A percentile compares a stretch with the other conserved stretches of the same genome.
Evolutionary conservation across 1,139 yeast species (phyloP).

Genomic region (Yamadazyma diospyri): DNA sequence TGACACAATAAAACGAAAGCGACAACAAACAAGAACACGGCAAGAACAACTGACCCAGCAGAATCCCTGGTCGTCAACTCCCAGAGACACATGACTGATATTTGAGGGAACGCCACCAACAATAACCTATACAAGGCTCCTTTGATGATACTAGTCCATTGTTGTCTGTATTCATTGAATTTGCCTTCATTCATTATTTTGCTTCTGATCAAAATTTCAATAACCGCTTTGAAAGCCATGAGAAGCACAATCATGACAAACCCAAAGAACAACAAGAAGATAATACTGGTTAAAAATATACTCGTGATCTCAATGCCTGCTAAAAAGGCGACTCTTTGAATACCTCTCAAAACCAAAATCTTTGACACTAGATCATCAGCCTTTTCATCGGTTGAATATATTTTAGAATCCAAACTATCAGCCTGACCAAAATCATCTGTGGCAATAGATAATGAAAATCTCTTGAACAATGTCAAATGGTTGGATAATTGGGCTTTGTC

Average conservation of each 20-base stretch:
- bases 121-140: conserved; percentile 85
- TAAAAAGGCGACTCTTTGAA: conserved; percentile 83
- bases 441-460: conserved; percentile 32
- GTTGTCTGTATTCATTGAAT: conserved; percentile 73
- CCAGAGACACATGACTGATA: conserved; percentile 82
- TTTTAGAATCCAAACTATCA: conserved; percentile 45
- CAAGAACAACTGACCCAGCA: conserved; percentile 76
- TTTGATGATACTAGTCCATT: conserved; percentile 78
- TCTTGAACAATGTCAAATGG: conserved; percentile 24
- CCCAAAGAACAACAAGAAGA: conserved; percentile 76
- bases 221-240: conserved; percentile 65
- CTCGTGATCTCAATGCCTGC: conserved; percentile 84
- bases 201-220: conserved; percentile 66
- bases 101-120: conserved; percentile 80
- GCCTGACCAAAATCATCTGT: conserved; percentile 43
- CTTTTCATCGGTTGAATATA: conserved; percentile 74
- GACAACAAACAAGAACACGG: conserved; percentile 61
- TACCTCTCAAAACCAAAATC: conserved; percentile 81
- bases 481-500: conserved; percentile 17
- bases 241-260: conserved; percentile 65
- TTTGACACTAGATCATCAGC: conserved; percentile 52
- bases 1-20: conserved; percentile 59
- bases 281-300: conserved; percentile 81
- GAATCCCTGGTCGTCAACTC: conserved; percentile 82
- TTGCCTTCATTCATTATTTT: conserved; percentile 60